phyloP scores from a whole-genome alignment of 306 rosid genomes.

The Oxytropis ochrocephala region DNA sequence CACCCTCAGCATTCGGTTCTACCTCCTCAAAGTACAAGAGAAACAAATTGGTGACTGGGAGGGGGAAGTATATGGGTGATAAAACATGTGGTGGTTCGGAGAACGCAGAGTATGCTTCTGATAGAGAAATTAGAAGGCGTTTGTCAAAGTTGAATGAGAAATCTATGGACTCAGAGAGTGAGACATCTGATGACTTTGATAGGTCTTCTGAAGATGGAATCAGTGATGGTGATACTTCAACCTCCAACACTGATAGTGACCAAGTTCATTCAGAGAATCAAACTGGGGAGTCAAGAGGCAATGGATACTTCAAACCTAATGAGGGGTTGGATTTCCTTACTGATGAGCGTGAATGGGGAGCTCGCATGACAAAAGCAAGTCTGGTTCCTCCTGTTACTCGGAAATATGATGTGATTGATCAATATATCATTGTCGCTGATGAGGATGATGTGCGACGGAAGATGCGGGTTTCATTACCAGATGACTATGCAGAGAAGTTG shows the following conservation, averaged over 20 bases:
- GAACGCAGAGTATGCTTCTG: constrained; percentile 66
- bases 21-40: constrained; percentile 61
- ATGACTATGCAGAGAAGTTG: constrained; percentile 88
- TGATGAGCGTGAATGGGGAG: constrained; percentile 99
- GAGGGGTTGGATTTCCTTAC: constrained; percentile 52
- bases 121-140: constrained; percentile 81
- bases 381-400: constrained; percentile 99
- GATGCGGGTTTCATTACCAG: constrained; percentile 93
- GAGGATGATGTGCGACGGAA: constrained; percentile 88
- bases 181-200: constrained; percentile 80
- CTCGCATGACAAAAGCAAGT: constrained; percentile 98
- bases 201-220: constrained; percentile 67
- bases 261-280: constrained; percentile 39
- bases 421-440: constrained; percentile 73
- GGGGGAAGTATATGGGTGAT: constrained; percentile 72
- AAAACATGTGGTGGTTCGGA: constrained; percentile 54
- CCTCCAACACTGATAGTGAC: constrained; percentile 69
- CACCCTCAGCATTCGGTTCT: constrained; percentile 30
- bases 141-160: constrained; percentile 70
- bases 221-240: constrained; percentile 60
- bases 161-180: constrained; percentile 76
- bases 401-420: constrained; percentile 86
- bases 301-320: constrained; percentile 44
- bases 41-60: constrained; percentile 55
- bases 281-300: constrained; percentile 47